These are phyloP conservation scores for Laetiporus sulphureus DNA, from an alignment of 1,284 basidiomycete species.

Conservation along the genomic window DNA sequence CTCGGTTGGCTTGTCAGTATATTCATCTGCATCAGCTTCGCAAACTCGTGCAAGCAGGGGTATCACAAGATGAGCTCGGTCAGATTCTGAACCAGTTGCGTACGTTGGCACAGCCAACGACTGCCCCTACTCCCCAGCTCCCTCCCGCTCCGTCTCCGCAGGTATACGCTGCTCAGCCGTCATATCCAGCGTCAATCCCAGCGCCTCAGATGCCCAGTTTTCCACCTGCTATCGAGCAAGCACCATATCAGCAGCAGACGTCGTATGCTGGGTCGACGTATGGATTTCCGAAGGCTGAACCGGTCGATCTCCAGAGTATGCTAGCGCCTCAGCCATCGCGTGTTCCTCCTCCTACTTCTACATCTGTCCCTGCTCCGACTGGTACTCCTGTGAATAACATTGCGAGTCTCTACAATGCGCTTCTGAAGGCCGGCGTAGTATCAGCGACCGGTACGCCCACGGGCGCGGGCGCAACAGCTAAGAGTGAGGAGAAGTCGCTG, in stretches of 20 bases:
- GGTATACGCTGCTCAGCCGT: constrained; percentile 1
- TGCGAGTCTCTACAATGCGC: constrained; percentile 53
- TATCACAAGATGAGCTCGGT: constrained; percentile 73
- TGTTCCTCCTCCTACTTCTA: constrained; percentile 20
- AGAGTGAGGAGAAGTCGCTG: constrained; percentile 29
- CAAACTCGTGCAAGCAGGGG: constrained; percentile 68
- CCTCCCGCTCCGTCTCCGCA: constrained; percentile 13
- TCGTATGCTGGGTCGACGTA: constrained; percentile 15
- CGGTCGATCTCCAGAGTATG: constrained; percentile 19
- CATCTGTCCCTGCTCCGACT: constrained; percentile 18
- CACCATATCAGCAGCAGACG: constrained; percentile 26
- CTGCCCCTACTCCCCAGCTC: constrained; percentile 31
- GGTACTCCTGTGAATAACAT: constrained; percentile 35
- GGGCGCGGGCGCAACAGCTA: constrained; percentile 38
- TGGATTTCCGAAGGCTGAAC: constrained; percentile 23
- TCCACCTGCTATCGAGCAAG: constrained; percentile 17
- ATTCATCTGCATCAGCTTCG: constrained; percentile 50
- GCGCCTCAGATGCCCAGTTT: constrained; percentile 25
- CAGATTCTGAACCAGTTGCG: constrained; percentile 79
- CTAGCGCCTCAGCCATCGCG: constrained; percentile 11
- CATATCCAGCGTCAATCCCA: constrained; percentile 9
- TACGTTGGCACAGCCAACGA: constrained; percentile 46
- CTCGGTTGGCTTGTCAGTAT: not conserved
- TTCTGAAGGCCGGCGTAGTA: constrained; percentile 72
- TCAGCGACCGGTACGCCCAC: constrained; percentile 45